A percentile compares a stretch with the other conserved stretches of the same genome.
Conservation (phyloP, 169 alveolate genomes). For the Plasmodium fragile region DNA sequence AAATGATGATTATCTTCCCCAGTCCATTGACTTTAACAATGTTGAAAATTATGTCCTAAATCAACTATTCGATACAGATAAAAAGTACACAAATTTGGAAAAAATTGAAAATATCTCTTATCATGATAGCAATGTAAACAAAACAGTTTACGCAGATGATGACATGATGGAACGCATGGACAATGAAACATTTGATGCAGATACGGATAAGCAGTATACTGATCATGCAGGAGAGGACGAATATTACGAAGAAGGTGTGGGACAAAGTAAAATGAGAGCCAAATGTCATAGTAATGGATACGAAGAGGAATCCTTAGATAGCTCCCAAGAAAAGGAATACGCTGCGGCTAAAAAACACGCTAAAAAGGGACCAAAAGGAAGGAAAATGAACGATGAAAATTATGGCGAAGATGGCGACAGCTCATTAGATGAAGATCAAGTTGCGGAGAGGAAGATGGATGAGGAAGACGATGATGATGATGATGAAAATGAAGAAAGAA, state of each 20-base stretch:
- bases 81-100: slow-evolving; percentile 79
- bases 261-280: background rate
- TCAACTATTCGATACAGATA: slow-evolving; percentile 68
- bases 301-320: slow-evolving; percentile 43
- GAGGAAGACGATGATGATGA: slow-evolving; percentile 13
- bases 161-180: slow-evolving; percentile 14
- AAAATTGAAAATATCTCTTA: slow-evolving; percentile 76
- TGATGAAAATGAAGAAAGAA: slow-evolving; percentile 87
- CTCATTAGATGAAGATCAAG: slow-evolving; percentile 34
- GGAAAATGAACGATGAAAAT: slow-evolving; percentile 15
- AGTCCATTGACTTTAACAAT: slow-evolving; percentile 73
- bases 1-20: slow-evolving; percentile 32
- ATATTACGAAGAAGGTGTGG: background rate
- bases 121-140: slow-evolving; percentile 79
- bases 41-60: slow-evolving; percentile 71
- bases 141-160: slow-evolving; percentile 74
- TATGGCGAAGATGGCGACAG: slow-evolving; percentile 66
- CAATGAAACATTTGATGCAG: slow-evolving; percentile 33
- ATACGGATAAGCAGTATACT: slow-evolving; percentile 3
- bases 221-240: slow-evolving; percentile 12
- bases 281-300: slow-evolving; percentile 66
- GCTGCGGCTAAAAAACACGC: slow-evolving; percentile 22
- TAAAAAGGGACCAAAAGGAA: slow-evolving; percentile 26
- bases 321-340: slow-evolving; percentile 60
- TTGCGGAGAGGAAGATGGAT: background rate